Evolutionary conservation across 805 yeast genomes (phyloP).

Genomic region (Maudiozyma saulgeensis): DNA sequence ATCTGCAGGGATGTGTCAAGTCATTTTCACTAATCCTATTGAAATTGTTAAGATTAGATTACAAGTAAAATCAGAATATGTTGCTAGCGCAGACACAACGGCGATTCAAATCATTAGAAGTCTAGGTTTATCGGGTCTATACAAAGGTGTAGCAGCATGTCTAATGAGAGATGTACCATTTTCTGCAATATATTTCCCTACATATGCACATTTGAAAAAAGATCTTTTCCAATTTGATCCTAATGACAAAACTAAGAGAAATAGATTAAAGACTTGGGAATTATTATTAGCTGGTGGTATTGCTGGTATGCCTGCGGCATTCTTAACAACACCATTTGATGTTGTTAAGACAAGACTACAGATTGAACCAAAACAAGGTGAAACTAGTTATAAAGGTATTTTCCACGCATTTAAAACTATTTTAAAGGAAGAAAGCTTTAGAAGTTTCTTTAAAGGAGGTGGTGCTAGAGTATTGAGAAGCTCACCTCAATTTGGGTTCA

Average conservation of each 20-base stretch:
- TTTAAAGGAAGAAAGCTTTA: constrained; percentile 68
- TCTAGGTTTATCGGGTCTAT: constrained; percentile 76
- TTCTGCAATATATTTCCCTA: constrained; percentile 93
- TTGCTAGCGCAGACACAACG: constrained; percentile 30
- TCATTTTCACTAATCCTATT: constrained; percentile 87
- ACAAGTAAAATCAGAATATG: constrained; percentile 79
- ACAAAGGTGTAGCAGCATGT: constrained; percentile 89
- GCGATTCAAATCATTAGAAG: constrained; percentile 60
- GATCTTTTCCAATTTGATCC: constrained; percentile 79
- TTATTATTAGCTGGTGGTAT: constrained; percentile 79
- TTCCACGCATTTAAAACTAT: constrained; percentile 68
- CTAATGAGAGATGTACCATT: constrained; percentile 91
- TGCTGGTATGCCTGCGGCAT: constrained; percentile 98
- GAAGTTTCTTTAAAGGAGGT: constrained; percentile 92
- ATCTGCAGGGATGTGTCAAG: constrained; percentile 94
- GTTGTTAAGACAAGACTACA: constrained; percentile 93
- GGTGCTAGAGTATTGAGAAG: constrained; percentile 90
- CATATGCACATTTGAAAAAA: constrained; percentile 87
- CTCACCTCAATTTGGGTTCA: constrained; percentile 96
- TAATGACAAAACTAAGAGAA: constrained; percentile 44
- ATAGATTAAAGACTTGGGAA: constrained; percentile 69
- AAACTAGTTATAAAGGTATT: constrained; percentile 67
- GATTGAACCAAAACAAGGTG: constrained; percentile 69
- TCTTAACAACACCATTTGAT: constrained; percentile 92
- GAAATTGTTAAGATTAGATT: constrained; percentile 92